Evolutionary conservation across 371 early-diverging fungal species (phyloP).

Genomic region (Mucor saturninus): DNA sequence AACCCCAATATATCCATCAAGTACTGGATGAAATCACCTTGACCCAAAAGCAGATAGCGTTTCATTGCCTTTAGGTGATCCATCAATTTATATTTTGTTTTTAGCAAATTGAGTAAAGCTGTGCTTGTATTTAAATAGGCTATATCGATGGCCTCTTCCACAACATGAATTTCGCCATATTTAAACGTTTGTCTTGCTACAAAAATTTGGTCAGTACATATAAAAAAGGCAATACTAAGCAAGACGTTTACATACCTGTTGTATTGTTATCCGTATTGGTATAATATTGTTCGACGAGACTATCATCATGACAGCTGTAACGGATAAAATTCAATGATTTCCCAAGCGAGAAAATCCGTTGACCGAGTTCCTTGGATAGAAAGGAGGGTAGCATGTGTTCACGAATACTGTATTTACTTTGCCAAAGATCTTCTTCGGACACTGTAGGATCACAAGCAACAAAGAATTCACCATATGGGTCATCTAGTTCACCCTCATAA

Average conservation of each 20-base stretch:
- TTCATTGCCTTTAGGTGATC: constrained; percentile 89
- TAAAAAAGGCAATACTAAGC: not conserved
- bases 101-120: constrained; percentile 74
- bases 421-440: constrained; percentile 81
- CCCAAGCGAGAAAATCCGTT: constrained; percentile 92
- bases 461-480: constrained; percentile 95
- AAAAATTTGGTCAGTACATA: not conserved
- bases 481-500: constrained; percentile 92
- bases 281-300: constrained; percentile 34
- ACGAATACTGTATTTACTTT: constrained; percentile 72
- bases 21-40: constrained; percentile 94
- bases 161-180: constrained; percentile 73
- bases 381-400: constrained; percentile 87
- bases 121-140: constrained; percentile 75
- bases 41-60: constrained; percentile 88
- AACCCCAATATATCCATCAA: constrained; percentile 87
- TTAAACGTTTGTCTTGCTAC: constrained; percentile 48
- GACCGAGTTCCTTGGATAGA: constrained; percentile 74
- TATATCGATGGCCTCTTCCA: constrained; percentile 77
- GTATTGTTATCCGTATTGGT: constrained; percentile 5
- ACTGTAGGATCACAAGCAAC: constrained; percentile 63
- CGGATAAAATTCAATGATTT: constrained; percentile 94
- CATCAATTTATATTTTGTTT: constrained; percentile 77
- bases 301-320: constrained; percentile 78
- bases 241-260: not conserved